Evolutionary conservation across 2,329 filamentous ascomycete genomes (phyloP).

Genomic region (Ambrosiella beaveri): DNA sequence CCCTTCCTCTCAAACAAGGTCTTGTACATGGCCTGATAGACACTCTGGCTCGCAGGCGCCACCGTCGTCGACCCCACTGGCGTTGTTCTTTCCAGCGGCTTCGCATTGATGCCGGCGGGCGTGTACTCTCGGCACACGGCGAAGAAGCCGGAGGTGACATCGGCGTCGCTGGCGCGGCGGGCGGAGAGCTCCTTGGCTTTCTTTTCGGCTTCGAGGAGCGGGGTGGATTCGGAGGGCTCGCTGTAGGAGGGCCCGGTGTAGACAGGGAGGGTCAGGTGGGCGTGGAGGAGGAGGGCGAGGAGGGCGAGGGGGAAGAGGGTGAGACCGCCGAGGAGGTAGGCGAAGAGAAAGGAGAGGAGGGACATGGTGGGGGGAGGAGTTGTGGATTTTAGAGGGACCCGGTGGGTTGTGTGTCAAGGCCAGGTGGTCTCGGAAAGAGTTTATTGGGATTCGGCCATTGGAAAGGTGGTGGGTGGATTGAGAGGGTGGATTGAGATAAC

Average conservation of each 20-base stretch:
- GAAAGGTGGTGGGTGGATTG: too few relatives aligned
- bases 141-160: conserved; percentile 82
- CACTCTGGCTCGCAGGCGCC: conserved; percentile 68
- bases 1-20: conserved; percentile 70
- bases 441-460: too few relatives aligned
- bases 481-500: too few relatives aligned
- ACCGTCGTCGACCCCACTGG: conserved; percentile 61
- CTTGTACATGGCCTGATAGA: conserved; percentile 96
- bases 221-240: conserved; percentile 46
- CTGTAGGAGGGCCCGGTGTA: conserved; percentile 29
- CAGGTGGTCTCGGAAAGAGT: not conserved
- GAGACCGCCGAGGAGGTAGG: conserved; percentile 73
- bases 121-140: conserved; percentile 89
- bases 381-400: not conserved
- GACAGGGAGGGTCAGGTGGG: conserved; percentile 49
- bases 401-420: not conserved
- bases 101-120: conserved; percentile 79
- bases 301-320: conserved; percentile 69
- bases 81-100: conserved; percentile 72
- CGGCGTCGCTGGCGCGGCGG: conserved; percentile 41
- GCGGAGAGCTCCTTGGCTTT: conserved; percentile 23
- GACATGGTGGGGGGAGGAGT: conserved; percentile 24
- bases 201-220: conserved; percentile 43
- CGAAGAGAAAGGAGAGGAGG: conserved; percentile 44
- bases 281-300: conserved; percentile 42